Evolutionary conservation across 2,329 filamentous ascomycete genomes (phyloP), one percentile per base, ranked within the genome.

Genomic region (Calycina marina): DNA sequence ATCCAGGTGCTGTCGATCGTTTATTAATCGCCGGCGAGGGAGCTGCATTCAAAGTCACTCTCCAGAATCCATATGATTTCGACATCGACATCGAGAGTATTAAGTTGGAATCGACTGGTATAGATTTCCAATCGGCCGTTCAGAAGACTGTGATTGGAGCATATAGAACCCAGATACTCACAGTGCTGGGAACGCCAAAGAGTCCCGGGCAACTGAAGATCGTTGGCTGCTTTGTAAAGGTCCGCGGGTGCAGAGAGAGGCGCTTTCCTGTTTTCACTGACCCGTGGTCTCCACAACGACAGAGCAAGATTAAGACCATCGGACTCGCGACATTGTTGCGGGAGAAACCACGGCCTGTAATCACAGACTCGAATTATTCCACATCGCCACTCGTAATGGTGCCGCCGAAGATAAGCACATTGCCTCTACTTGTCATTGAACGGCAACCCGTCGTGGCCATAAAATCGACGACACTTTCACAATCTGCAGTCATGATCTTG

Each of bases 11-110:
- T 12, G 61, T 65, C 2, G 74, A 85, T 37, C 67, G 67, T 36
- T 68, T 84, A 1, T 62, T 94, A 17, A 81, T 96, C 13, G 75
- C 82, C 4, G 77, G 75, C 11, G 86, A 96, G 53, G 58, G 70
- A 36, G 76, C 81, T 2, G 73, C 69, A 4, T 93, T 94, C 55
- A 69, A 71, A 44, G 67, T 96, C 17, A 85, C 80, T 2, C 61
- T 98, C 12, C 90, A 96, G 50, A 98, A 98, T 46, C 84, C 86
- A 0, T 94, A 85, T 45, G 88, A 96, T 38, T 78, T 96, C 42
- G 84, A 94, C 40, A 61, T 98, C 4, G 83, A 93, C 34, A 75
- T 98, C 18, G 85, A 96, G 51, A 77, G 72, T 32, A 67, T 98
- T 27, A 67, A 65, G 15, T 60, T 98, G 5, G 75, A 84, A 39